Conservation (phyloP, 2,329 filamentous ascomycete species). For the Aspergillus ochraceus region DNA sequence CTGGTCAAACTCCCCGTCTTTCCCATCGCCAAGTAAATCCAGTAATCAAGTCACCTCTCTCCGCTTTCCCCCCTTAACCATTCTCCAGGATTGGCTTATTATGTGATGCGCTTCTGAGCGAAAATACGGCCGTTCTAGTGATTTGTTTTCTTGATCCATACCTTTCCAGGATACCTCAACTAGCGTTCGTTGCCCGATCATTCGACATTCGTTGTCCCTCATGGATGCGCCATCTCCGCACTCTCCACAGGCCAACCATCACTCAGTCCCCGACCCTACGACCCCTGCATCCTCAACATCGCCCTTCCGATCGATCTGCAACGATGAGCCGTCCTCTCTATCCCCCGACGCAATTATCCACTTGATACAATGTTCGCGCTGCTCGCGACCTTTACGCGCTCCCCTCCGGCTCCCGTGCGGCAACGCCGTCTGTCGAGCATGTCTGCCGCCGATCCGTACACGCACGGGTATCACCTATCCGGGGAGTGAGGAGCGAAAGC, state of each 20-base stretch:
- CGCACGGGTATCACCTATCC: slow-evolving; percentile 77
- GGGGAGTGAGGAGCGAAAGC: slow-evolving; percentile 62
- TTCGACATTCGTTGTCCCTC: background rate
- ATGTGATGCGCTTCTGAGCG: background rate
- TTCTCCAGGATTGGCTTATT: background rate
- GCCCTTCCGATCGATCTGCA: background rate
- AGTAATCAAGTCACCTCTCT: background rate
- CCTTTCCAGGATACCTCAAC: background rate
- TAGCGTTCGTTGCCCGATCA: background rate
- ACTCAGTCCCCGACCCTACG: background rate
- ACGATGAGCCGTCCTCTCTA: background rate
- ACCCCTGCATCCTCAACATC: background rate
- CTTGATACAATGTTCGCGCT: slow-evolving; percentile 74
- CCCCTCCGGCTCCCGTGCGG: slow-evolving; percentile 82
- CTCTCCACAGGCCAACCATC: slow-evolving; percentile 3
- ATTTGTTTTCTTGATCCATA: background rate
- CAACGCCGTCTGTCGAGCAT: slow-evolving; percentile 71
- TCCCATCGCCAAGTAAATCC: background rate
- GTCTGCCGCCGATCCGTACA: slow-evolving; percentile 66
- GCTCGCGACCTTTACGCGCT: slow-evolving; percentile 65
- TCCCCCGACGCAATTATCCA: slow-evolving; percentile 54
- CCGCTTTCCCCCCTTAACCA: background rate
- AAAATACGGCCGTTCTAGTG: background rate
- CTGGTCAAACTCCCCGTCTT: background rate
- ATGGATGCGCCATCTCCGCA: slow-evolving; percentile 3